Evolutionary conservation across 768 basidiomycete species (phyloP), one percentile per base, ranked within the genome.

Genomic region (Boletus barrowsii): DNA sequence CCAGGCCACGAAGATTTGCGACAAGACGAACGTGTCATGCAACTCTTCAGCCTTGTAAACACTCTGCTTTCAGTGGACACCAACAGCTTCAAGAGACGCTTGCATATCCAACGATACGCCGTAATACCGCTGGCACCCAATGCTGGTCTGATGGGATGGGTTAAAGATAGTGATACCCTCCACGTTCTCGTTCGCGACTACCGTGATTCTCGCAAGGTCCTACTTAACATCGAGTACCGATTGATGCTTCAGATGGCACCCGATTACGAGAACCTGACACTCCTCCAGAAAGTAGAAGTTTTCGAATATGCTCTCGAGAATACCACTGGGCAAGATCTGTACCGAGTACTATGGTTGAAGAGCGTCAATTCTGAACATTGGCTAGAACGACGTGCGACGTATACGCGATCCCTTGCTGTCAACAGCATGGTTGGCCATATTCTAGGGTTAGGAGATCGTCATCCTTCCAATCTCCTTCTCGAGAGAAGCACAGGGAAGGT

Each of bases 401-500:
- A 98, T 69, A 98, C 95, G 3, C 83, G 96, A 33, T 96, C 93
- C 17, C 83, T 99, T 29, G 96, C 93, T 5, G 90, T 97, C 53
- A 98, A 91, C 70, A 96, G 93, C 68, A 98, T 98, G 95, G 93
- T 97, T 58, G 97, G 97, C 9, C 93, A 99, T 72, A 98, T 99
- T 56, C 79, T 98, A 48, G 96, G 96, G 37, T 76, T 99, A 11
- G 96, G 96, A n/a, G 96, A 99, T 72, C 87, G 96, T 14, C 96
- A 99, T 68, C 96, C 96, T 30, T 94, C 92, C 58, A 99, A 99
- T 75, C 67, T 98, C 44, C 79, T 99, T 63, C 80, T 99, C 24
- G 92, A 94, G 68, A 86, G 93, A 57, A 85, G 83, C 57, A 93
- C 90, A 2, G 96, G 96, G 33, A 93, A 95, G 71, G 88, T 98